These are phyloP conservation scores for Cylindrotheca closterium DNA, from an alignment of 108 stramenopile genomes.

Conservation along the genomic window DNA sequence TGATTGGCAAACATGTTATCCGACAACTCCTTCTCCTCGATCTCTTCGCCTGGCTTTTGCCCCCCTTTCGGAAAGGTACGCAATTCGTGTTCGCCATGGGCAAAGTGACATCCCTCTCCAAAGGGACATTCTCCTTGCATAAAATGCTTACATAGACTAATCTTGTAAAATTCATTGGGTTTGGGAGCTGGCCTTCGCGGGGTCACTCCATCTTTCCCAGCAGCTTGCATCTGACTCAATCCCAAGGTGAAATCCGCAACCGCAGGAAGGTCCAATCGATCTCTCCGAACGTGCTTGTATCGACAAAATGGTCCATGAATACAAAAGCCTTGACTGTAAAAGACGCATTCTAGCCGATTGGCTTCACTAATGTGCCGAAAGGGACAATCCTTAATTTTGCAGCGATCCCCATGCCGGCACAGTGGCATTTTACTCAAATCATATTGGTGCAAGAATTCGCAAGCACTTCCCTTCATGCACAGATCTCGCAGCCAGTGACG, in stretches of 20 bases:
- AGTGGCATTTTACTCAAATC: slow-evolving; percentile 92
- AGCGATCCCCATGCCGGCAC: slow-evolving; percentile 88
- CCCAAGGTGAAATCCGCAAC: slow-evolving; percentile 90
- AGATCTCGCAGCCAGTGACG: slow-evolving; percentile 94
- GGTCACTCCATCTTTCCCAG: slow-evolving; percentile 56
- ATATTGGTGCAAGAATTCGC: slow-evolving; percentile 93
- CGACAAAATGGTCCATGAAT: slow-evolving; percentile 92
- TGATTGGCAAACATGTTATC: slow-evolving; percentile 83
- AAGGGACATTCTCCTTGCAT: slow-evolving; percentile 89
- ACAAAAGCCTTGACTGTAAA: slow-evolving; percentile 94
- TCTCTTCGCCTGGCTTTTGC: slow-evolving; percentile 18
- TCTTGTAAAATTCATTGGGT: slow-evolving; percentile 91
- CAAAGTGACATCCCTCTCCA: slow-evolving; percentile 81
- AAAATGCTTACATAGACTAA: slow-evolving; percentile 88
- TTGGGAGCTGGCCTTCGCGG: slow-evolving; percentile 71
- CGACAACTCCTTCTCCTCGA: slow-evolving; percentile 33
- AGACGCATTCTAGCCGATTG: slow-evolving; percentile 90
- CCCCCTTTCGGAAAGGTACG: slow-evolving; percentile 19
- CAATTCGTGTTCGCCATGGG: slow-evolving; percentile 71
- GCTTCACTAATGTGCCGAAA: slow-evolving; percentile 90
- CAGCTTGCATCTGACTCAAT: slow-evolving; percentile 85
- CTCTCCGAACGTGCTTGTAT: slow-evolving; percentile 81
- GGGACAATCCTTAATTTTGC: slow-evolving; percentile 90
- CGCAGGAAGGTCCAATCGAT: slow-evolving; percentile 65
- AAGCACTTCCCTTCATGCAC: slow-evolving; percentile 94